phyloP scores from a whole-genome alignment of 768 basidiomycete genomes.

The Hygrophorus russula region DNA sequence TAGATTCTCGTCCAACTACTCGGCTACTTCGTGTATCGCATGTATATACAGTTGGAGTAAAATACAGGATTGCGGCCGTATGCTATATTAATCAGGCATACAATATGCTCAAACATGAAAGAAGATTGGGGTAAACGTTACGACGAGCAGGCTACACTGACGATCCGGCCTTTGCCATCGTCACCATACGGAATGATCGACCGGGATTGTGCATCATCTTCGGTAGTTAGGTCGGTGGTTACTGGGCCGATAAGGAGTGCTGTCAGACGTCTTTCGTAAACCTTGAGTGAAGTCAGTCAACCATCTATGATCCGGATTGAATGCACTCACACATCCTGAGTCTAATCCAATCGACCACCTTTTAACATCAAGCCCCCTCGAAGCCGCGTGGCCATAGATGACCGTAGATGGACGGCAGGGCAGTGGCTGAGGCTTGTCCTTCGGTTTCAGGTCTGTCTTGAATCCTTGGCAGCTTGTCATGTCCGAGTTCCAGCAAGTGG shows the following conservation, averaged over 20 bases:
- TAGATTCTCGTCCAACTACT: background rate
- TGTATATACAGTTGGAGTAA: no score
- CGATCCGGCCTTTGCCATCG: constrained; percentile 3
- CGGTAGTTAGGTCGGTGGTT: background rate
- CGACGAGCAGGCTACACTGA: constrained; percentile 5
- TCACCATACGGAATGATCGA: constrained; percentile 6
- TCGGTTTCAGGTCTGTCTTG: constrained; percentile 11
- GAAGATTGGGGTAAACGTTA: background rate
- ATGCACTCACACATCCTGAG: constrained; percentile 68
- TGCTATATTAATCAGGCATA: no score
- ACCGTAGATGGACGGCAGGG: constrained; percentile 67
- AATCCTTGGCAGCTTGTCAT: constrained; percentile 52
- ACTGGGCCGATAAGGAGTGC: constrained; percentile 49
- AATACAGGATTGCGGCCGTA: no score
- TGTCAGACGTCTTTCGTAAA: constrained; percentile 51
- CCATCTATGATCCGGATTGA: background rate
- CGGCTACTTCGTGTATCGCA: no score
- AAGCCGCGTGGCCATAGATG: constrained; percentile 83
- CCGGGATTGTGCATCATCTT: constrained; percentile 6
- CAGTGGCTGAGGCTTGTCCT: constrained; percentile 19
- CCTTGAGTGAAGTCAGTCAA: constrained; percentile 17
- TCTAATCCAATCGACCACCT: constrained; percentile 83
- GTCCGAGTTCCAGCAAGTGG: constrained; percentile 59
- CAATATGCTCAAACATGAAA: no score
- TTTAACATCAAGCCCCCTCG: constrained; percentile 69